Evolutionary conservation across 1,284 basidiomycete species (phyloP).

Genomic region (Sphagnurus paluster): DNA sequence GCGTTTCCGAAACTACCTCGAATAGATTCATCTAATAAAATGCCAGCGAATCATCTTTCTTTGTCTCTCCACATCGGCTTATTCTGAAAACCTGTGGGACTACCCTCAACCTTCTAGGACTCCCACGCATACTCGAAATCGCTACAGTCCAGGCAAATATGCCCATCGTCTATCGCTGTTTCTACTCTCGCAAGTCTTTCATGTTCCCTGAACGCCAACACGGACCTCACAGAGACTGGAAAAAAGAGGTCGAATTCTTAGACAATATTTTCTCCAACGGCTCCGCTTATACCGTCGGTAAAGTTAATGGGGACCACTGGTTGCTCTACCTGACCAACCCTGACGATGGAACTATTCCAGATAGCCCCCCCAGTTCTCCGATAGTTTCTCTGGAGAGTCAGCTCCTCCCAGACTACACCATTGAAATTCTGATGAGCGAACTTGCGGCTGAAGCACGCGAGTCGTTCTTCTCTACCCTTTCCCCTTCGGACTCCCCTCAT

Average conservation of each 20-base stretch:
- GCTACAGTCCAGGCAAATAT: constrained; percentile 79
- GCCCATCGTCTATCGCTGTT: constrained; percentile 80
- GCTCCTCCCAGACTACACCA: constrained; percentile 78
- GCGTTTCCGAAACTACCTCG: constrained; percentile 28
- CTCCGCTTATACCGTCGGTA: constrained; percentile 95
- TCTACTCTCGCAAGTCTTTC: constrained; percentile 98
- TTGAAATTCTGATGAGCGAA: constrained; percentile 98
- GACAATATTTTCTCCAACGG: constrained; percentile 88
- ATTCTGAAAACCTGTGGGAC: constrained; percentile 99
- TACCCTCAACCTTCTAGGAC: constrained; percentile 93
- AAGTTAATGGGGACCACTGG: constrained; percentile 99
- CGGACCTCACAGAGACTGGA: constrained; percentile 96
- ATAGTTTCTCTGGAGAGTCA: constrained; percentile 26
- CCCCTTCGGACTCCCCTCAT: constrained; percentile 46
- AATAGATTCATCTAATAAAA: constrained; percentile 14
- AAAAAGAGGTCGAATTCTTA: constrained; percentile 88
- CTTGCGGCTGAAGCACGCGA: constrained; percentile 76
- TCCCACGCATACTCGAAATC: constrained; percentile 91
- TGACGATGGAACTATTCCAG: constrained; percentile 34
- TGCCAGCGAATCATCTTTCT: constrained; percentile 93
- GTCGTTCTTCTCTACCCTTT: constrained; percentile 74
- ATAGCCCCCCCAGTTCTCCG: constrained; percentile 26
- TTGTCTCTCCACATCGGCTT: constrained; percentile 93
- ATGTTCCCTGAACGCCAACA: constrained; percentile 98
- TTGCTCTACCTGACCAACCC: constrained; percentile 88